Percentiles rank a stretch among this genome's conserved stretches.
These are phyloP conservation scores for Paraphaeosphaeria sporulosa DNA, from an alignment of 2,329 filamentous ascomycete genomes.

Conservation along the genomic window DNA sequence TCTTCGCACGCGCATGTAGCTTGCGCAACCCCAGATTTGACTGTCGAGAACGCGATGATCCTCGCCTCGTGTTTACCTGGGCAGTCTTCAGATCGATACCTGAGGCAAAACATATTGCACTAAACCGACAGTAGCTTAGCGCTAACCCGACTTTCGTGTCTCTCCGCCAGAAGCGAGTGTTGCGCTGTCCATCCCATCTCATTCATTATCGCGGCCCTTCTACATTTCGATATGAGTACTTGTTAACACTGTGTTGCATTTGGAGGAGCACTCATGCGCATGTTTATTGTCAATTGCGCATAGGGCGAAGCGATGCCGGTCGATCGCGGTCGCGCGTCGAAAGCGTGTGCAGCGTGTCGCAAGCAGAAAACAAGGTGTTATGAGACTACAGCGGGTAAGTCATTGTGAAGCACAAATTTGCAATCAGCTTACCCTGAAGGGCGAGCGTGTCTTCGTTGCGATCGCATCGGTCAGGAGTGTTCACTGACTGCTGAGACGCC, in stretches of 20 bases:
- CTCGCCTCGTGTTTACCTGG: not conserved
- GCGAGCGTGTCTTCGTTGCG: conserved; percentile 49
- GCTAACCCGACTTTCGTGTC: not conserved
- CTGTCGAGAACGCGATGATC: not conserved
- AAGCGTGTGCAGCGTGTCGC: conserved; percentile 49
- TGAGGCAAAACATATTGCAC: not conserved
- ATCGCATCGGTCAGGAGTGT: conserved; percentile 46
- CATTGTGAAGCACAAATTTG: not conserved
- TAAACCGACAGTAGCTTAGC: not conserved
- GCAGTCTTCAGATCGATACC: not conserved
- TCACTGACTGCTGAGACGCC: conserved; percentile 32
- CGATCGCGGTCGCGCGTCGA: conserved; percentile 35
- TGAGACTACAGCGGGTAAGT: conserved; percentile 35
- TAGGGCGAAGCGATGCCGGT: conserved; percentile 24
- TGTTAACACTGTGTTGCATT: no score
- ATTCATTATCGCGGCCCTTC: not conserved
- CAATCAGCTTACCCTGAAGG: not conserved
- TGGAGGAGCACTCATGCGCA: not conserved
- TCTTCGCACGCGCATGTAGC: no score
- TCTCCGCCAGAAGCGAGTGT: not conserved
- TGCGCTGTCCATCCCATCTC: not conserved
- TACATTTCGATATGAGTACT: not conserved
- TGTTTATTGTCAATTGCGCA: not conserved
- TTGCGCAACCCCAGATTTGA: not conserved
- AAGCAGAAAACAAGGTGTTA: conserved; percentile 55